phyloP scores from a whole-genome alignment of 345 rosid genomes.

The Cochlearia excelsa region DNA sequence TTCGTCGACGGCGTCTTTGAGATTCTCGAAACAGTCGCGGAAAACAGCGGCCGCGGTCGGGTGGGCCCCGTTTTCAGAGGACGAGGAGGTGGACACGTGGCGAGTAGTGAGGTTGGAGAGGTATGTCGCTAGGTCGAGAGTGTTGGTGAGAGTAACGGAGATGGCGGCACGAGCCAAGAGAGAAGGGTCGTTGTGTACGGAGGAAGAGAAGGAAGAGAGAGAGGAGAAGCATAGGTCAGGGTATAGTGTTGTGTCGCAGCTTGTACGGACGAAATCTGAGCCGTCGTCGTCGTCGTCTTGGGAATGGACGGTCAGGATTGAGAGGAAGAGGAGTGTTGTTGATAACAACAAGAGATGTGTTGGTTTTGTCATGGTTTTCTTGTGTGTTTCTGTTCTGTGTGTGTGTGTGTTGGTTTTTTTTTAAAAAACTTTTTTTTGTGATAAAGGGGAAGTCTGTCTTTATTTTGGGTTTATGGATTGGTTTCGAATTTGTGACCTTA shows the following conservation, averaged over 20 bases:
- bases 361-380: constrained; percentile 22
- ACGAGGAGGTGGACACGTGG: constrained; percentile 55
- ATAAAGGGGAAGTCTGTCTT: background rate
- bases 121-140: constrained; percentile 48
- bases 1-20: constrained; percentile 82
- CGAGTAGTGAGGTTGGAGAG: constrained; percentile 53
- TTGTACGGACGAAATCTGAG: constrained; percentile 64
- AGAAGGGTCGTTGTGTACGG: constrained; percentile 47
- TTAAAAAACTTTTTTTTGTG: background rate
- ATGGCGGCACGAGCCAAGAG: constrained; percentile 72
- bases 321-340: constrained; percentile 30
- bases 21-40: constrained; percentile 78
- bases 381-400: constrained; percentile 9
- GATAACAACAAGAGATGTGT: constrained; percentile 27
- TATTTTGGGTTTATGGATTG: constrained; percentile 8
- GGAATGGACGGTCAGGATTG: constrained; percentile 32
- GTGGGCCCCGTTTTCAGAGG: constrained; percentile 15
- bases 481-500: constrained; percentile 23
- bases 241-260: constrained; percentile 73
- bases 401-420: constrained; percentile 1
- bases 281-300: background rate
- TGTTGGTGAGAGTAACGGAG: constrained; percentile 49
- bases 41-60: constrained; percentile 49
- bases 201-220: constrained; percentile 54
- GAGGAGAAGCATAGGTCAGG: constrained; percentile 72